Base-by-base conservation (phyloP, 768 basidiomycete genomes). In the Dictyophora rubrovolvata region DNA sequence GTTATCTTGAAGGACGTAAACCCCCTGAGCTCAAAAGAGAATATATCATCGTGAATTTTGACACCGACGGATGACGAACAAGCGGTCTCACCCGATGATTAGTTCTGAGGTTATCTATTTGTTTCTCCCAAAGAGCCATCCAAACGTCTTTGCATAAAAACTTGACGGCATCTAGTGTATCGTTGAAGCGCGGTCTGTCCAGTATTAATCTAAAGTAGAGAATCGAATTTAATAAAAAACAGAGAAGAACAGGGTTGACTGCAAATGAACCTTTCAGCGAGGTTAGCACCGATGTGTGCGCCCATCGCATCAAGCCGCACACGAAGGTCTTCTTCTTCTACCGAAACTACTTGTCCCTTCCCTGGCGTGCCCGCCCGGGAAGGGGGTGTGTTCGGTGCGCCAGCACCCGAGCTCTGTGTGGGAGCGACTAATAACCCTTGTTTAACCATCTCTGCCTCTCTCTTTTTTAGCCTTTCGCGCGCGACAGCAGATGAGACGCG, bases 91-190 rank as follows among this genome's bases (percentile, higher is more conserved):
- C 93, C 53, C 93, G 78, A 70, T 95, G 94, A 69, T 97, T 97
- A 16, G 93, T 97, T 49, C 93, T 82, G 60, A 97, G 73, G 69
- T 97, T 97, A 66, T 96, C 93, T 1, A 96, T 90, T 69, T 95
- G 94, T 68, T 94, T 94, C 55, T 93, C 89, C 85, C 90, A 96
- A 58, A 87, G 87, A 20, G 86, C 83, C 0, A 82, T 76, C 90
- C 93, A 97, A n/a, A 97, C 73, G 59, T 97, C 93, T 67, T 97
- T 97, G 74, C 93, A 97, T 59, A 97, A 79, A 67, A 96, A 96
- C 70, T 97, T 96, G 73, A 97, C 85, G 10, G 82, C 85, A 61
- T 97, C 94, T 7, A 97, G 77, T 0, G 91, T 87, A 67, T 94
- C 88, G 0, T 82, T 70, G 59, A 95, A 89, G 55, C 89, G 77